phyloP scores from a whole-genome alignment of 2,329 filamentous ascomycete genomes.

The Chaetomiaceae sp. region DNA sequence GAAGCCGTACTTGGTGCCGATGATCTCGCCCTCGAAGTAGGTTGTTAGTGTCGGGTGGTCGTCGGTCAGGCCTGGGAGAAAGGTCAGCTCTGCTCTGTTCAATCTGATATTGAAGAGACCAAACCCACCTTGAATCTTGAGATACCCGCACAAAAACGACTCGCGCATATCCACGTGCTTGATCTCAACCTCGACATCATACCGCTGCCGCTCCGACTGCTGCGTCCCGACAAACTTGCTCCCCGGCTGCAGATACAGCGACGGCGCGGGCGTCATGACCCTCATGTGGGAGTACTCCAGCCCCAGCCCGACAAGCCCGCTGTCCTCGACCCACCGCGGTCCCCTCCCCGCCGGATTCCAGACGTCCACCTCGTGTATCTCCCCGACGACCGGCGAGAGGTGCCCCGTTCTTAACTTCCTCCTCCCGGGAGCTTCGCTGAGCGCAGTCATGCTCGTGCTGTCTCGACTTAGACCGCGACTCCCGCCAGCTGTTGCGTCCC shows the following conservation, averaged over 20 bases:
- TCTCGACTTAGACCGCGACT: background rate
- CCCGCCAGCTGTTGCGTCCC: constrained; percentile 1
- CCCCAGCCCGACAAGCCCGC: constrained; percentile 32
- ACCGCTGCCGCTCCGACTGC: constrained; percentile 86
- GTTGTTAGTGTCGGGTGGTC: constrained; percentile 97
- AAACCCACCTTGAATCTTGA: constrained; percentile 81
- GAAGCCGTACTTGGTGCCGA: constrained; percentile 92
- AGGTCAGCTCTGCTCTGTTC: background rate
- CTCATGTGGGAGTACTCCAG: constrained; percentile 27
- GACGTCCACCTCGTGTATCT: constrained; percentile 36
- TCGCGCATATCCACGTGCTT: constrained; percentile 94
- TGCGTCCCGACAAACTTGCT: constrained; percentile 89
- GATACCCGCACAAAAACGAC: constrained; percentile 90
- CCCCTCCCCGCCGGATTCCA: constrained; percentile 29
- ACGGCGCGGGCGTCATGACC: constrained; percentile 74
- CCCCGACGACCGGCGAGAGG: constrained; percentile 20
- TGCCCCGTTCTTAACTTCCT: constrained; percentile 9
- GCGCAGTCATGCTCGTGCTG: background rate
- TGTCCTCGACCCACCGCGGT: constrained; percentile 30
- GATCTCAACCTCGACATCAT: constrained; percentile 94
- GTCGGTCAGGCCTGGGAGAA: constrained; percentile 71
- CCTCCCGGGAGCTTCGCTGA: constrained; percentile 1
- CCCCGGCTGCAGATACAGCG: constrained; percentile 79
- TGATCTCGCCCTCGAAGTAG: constrained; percentile 97
- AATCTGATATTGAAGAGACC: no score